Evolutionary conservation across 495 filamentous ascomycete genomes (phyloP).

Genomic region (Trichoderma asperelloides): DNA sequence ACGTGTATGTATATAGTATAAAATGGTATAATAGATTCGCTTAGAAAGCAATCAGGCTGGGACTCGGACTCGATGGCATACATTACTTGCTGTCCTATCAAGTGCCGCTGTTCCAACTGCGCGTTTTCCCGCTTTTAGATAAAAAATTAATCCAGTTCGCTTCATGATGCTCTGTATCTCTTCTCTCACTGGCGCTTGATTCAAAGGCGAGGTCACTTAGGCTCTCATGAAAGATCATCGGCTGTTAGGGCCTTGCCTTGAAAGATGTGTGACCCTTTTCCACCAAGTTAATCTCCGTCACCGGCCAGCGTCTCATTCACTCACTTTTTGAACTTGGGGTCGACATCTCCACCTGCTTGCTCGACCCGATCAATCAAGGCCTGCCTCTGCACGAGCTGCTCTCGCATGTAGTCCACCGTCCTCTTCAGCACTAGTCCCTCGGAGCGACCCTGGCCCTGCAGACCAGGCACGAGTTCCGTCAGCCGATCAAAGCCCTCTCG

Average conservation of each 20-base stretch:
- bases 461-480: constrained; percentile 71
- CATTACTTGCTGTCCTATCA: too few species aligned
- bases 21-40: neutral
- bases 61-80: too few species aligned
- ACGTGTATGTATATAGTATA: too few species aligned
- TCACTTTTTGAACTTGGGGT: constrained; percentile 16
- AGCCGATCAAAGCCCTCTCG: constrained; percentile 80
- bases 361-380: constrained; percentile 39
- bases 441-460: constrained; percentile 75
- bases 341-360: constrained; percentile 16
- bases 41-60: neutral
- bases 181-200: too few species aligned
- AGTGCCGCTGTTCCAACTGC: too few species aligned
- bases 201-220: too few species aligned
- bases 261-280: neutral
- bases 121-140: too few species aligned
- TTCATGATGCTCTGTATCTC: too few species aligned
- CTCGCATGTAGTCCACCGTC: constrained; percentile 62
- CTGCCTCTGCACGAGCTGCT: constrained; percentile 52
- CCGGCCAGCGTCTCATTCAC: neutral
- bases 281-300: neutral
- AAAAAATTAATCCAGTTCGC: too few species aligned
- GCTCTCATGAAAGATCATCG: too few species aligned
- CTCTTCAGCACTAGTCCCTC: constrained; percentile 74
- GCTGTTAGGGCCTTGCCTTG: neutral